Evolutionary conservation across 352 stramenopile genomes (phyloP).

Genomic region (Pythium rhizo-oryzae): DNA sequence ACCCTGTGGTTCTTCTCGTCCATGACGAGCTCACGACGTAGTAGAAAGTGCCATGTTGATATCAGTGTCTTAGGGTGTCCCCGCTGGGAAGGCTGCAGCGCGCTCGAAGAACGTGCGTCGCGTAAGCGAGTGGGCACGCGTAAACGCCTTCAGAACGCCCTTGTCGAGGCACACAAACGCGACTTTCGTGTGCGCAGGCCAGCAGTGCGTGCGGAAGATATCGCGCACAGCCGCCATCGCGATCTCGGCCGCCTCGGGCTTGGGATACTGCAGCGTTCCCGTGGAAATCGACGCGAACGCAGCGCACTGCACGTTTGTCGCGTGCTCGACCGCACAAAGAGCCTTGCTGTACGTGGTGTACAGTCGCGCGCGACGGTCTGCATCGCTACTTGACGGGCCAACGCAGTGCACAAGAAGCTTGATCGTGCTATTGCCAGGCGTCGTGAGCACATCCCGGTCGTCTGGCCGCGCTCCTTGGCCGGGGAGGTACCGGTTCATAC

Average conservation of each 20-base stretch:
- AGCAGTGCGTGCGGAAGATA: slow-evolving; percentile 38
- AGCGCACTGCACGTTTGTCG: slow-evolving; percentile 40
- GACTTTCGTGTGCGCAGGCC: slow-evolving; percentile 35
- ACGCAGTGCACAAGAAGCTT: slow-evolving; percentile 65
- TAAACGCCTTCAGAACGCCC: slow-evolving; percentile 39
- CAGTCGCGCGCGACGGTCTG: slow-evolving; percentile 28
- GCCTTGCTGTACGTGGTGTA: slow-evolving; percentile 63
- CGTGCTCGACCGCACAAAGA: slow-evolving; percentile 33
- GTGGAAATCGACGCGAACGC: slow-evolving; percentile 66
- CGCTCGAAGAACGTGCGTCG: slow-evolving; percentile 14
- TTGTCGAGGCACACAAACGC: slow-evolving; percentile 60
- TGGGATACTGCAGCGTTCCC: slow-evolving; percentile 37
- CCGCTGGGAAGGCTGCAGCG: slow-evolving; percentile 5
- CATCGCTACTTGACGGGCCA: slow-evolving; percentile 25
- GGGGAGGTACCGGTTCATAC: slow-evolving; percentile 25
- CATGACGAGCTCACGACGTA: too few relatives aligned
- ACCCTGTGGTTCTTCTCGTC: too few relatives aligned
- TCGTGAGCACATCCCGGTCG: slow-evolving; percentile 34
- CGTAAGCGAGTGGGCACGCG: slow-evolving; percentile 10
- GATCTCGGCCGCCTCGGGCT: slow-evolving; percentile 38
- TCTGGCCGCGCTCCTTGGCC: background rate
- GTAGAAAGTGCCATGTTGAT: too few relatives aligned
- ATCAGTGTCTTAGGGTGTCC: too few relatives aligned
- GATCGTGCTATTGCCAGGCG: slow-evolving; percentile 46
- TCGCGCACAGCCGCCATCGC: slow-evolving; percentile 49